Percentiles rank a stretch among this genome's conserved stretches.
Evolutionary conservation across 202 grass and related monocot species (phyloP).

Genomic region (Hordeum pubiflorum): DNA sequence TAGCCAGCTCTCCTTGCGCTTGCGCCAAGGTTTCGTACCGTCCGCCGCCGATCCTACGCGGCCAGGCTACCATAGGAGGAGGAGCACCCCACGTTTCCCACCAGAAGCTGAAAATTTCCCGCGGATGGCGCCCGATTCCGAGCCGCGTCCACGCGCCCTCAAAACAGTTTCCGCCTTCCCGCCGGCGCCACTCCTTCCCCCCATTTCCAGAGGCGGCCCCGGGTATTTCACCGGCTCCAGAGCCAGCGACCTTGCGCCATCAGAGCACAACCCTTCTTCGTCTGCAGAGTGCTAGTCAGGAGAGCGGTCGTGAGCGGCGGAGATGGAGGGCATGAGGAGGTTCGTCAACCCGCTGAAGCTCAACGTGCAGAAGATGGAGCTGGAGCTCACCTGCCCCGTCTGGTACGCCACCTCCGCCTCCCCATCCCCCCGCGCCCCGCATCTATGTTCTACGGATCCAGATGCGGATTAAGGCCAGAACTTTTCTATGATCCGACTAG

Average conservation of each 20-base stretch:
- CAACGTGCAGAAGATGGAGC: conserved; percentile 91
- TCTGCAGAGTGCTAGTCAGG: background rate
- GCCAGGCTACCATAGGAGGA: too few species aligned
- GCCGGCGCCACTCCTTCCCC: background rate
- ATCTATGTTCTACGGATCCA: background rate
- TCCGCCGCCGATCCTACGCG: too few species aligned
- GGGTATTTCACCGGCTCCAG: conserved; percentile 22
- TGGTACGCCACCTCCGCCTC: conserved; percentile 29
- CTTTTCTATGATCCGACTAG: background rate
- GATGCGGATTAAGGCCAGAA: background rate
- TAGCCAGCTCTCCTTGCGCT: too few species aligned
- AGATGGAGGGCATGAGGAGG: conserved; percentile 57
- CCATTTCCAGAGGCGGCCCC: background rate
- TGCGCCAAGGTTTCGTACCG: too few species aligned
- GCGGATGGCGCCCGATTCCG: background rate
- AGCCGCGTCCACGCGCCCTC: background rate
- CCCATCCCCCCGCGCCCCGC: background rate
- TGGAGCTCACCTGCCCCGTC: conserved; percentile 91
- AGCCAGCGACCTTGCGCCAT: background rate
- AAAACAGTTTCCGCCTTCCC: conserved; percentile 41
- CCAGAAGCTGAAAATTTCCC: conserved; percentile 12
- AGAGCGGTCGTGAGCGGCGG: background rate
- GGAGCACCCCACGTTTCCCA: background rate
- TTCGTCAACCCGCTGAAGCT: conserved; percentile 79
- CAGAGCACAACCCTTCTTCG: background rate